These are phyloP conservation scores for Nicotiana obtusifolia DNA, from an alignment of 257 asterid species.

Conservation along the genomic window DNA sequence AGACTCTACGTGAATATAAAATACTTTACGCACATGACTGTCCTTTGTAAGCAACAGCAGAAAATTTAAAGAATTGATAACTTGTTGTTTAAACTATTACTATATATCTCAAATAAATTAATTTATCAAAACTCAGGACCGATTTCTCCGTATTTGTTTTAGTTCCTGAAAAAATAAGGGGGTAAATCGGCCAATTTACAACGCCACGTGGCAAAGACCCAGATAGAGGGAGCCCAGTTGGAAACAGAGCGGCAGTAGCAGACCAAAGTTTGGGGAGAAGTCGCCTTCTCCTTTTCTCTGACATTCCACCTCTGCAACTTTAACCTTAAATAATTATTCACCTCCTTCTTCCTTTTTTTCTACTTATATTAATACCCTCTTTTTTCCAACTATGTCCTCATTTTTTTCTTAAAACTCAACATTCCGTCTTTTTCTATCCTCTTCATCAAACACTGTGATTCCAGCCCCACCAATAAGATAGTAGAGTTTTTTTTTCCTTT, in stretches of 20 bases:
- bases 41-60: no score
- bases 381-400: constrained; percentile 23
- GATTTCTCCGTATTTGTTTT: not conserved
- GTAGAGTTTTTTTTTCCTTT: not conserved
- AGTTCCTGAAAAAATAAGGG: not conserved
- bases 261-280: constrained; percentile 39
- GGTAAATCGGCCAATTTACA: not conserved
- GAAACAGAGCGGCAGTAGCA: constrained; percentile 32
- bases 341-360: fast-evolving
- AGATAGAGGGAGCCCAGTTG: not conserved
- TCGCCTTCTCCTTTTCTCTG: constrained; percentile 53
- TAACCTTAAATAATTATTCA: not conserved
- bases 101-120: no score
- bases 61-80: no score
- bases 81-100: no score
- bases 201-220: constrained; percentile 24
- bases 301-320: constrained; percentile 72
- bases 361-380: not conserved
- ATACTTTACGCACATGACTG: no score
- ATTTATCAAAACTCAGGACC: no score
- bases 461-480: constrained; percentile 40
- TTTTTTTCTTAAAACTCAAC: constrained; percentile 1
- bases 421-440: constrained; percentile 7
- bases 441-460: constrained; percentile 13
- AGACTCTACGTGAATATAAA: no score